Evolutionary conservation across 1,139 yeast genomes (phyloP).

Genomic region (Yamadazyma dendronema): DNA sequence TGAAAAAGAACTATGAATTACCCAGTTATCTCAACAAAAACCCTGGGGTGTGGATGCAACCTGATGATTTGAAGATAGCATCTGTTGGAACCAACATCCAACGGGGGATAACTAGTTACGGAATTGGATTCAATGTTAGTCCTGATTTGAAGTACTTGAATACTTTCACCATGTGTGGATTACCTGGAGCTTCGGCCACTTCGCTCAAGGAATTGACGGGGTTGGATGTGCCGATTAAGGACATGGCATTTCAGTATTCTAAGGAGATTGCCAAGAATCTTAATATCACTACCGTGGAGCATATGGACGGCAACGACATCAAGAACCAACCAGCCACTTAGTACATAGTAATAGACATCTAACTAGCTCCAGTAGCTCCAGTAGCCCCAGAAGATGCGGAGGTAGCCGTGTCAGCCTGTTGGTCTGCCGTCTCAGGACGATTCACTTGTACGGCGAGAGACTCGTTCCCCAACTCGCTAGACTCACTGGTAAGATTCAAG

Average conservation of each 20-base stretch:
- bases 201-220: conserved; percentile 28
- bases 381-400: too few relatives aligned
- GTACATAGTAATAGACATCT: too few relatives aligned
- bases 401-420: too few relatives aligned
- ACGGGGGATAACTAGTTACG: conserved; percentile 84
- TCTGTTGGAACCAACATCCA: conserved; percentile 89
- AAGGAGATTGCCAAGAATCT: conserved; percentile 50
- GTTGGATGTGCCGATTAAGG: conserved; percentile 28
- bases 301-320: conserved; percentile 31
- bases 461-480: too few relatives aligned
- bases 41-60: conserved; percentile 86
- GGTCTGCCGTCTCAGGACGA: too few relatives aligned
- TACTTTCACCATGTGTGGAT: conserved; percentile 80
- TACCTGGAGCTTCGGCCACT: conserved; percentile 53
- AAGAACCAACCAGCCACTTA: conserved; percentile 5
- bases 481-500: too few relatives aligned
- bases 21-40: conserved; percentile 52
- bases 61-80: conserved; percentile 61
- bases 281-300: conserved; percentile 47
- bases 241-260: conserved; percentile 52
- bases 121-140: conserved; percentile 74
- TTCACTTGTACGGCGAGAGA: too few relatives aligned
- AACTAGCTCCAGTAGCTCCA: too few relatives aligned
- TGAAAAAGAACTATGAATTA: conserved; percentile 47
- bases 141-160: conserved; percentile 76